Base-by-base conservation (phyloP, 148 eudicot species). In the Persicaria maculosa region DNA sequence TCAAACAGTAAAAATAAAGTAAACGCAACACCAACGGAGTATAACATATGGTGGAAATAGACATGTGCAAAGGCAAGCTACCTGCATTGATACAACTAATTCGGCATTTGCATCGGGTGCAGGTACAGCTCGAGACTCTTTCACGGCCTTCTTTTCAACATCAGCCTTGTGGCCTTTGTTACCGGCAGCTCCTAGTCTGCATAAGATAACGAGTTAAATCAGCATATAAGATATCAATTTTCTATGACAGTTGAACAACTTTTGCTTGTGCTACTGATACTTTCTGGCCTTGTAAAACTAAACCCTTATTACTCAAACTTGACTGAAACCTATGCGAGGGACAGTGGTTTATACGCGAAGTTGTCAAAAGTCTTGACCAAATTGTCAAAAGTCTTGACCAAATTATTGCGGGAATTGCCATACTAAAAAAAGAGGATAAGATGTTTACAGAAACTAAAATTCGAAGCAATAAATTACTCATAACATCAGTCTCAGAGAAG, bases 81-180 rank as follows among this genome's bases (percentile, higher is more conserved):
- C 99, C 97, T 90, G 97, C 93, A 92, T 85, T 36, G 99, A 96
- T 9, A 74, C 74, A 65, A 77, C 89, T 68, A 92, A 80, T 80
- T 92, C 99, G 52, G 97, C 97, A 88, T 92, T 92, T 44, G 97
- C 94, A 79, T 90, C 90, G 19, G 99, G 97, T 72, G 99, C 99
- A 50, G 97, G 97, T 69, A 88, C 79, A 2, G 97, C 97, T 76
- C 91, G 91, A 79, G 97, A 90, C 75, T 90, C 95, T 84, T 84
- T 84, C 17, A 84, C 65, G 74, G 82, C 89, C 77, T 80, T 89
- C 83, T 79, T 86, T 74, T 96, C 99, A 46, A 57, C 81, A 53
- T 85, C 93, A 80, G 77, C 72, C 77, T 85, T 84, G 46, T 84
- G 87, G 58, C 80, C 91, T 85, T 83, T 90, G 77, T 77, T 78